Base-by-base conservation (phyloP, 1,284 basidiomycete genomes). In the Malassezia slooffiae region DNA sequence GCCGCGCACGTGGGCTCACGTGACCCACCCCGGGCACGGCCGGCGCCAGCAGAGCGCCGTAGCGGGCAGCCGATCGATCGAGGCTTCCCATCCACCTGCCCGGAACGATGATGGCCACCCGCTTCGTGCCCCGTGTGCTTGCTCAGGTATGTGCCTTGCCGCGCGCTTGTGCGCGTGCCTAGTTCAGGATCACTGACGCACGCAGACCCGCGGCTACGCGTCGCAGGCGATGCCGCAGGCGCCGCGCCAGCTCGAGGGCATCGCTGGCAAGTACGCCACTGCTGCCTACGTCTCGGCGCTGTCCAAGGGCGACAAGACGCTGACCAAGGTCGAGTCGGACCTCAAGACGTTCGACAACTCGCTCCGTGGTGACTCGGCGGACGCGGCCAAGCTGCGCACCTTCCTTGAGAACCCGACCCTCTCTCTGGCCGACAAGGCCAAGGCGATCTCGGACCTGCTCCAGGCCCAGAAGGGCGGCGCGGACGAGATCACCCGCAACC, bases 231-330 rank as follows among this genome's bases (percentile, higher is more conserved):
- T 54, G 38, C 50, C 66, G 31, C 52, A 54, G 27, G 57, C 63
- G 34, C 65, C 65, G 21, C 43, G 55, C 11, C 45, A 52, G 52
- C 55, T 68, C 39, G 54, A 68, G 12, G 63, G 62, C 28, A 47
- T 68, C 38, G 42, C 64, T 26, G 64, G 79, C 71, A 96, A 95
- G 74, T 97, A 99, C 74, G 91, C 93, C 54, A 83, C 85, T 49
- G 91, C 93, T 21, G 79, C 85, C 55, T 99, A 85, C 74, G 79
- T 82, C 41, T 91, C 91, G 42, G 89, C 93, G 15, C 79, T 89
- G 67, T 76, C 80, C 64, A 84, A 88, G 75, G 62, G 68, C 60
- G 59, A 45, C 53, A 70, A 68, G 60, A 62, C 62, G 23, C 59
- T 70, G 37, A 44, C 57, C 33, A 60, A 60, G 54, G 60, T 70